Evolutionary conservation across 2,329 filamentous ascomycete genomes (phyloP).

Genomic region (Curvularia eragrostidis): DNA sequence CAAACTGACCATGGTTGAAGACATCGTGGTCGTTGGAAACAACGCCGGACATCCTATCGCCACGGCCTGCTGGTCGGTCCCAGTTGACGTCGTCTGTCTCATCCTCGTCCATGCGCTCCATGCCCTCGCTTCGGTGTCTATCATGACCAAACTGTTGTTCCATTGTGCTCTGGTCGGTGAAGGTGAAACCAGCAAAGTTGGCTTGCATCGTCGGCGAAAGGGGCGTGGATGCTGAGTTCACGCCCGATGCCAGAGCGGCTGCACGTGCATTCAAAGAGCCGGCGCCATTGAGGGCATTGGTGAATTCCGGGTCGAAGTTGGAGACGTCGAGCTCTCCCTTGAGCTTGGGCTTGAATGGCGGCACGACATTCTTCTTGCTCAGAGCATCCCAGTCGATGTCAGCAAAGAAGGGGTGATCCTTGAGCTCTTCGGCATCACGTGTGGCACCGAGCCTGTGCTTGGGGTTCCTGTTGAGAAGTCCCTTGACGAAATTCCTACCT

Average conservation of each 20-base stretch:
- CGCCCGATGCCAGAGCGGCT: constrained; percentile 79
- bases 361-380: constrained; percentile 87
- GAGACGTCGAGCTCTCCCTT: constrained; percentile 96
- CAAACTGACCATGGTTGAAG: constrained; percentile 54
- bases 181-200: constrained; percentile 98
- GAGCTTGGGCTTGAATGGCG: constrained; percentile 96
- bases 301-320: constrained; percentile 99
- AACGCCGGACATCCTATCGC: constrained; percentile 61
- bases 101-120: constrained; percentile 56
- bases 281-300: constrained; percentile 86
- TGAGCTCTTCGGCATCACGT: constrained; percentile 90
- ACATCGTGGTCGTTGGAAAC: constrained; percentile 56
- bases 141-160: constrained; percentile 73
- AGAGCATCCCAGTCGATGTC: constrained; percentile 94
- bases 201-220: constrained; percentile 95
- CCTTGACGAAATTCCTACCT: constrained; percentile 97
- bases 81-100: constrained; percentile 52
- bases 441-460: constrained; percentile 92
- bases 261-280: constrained; percentile 89
- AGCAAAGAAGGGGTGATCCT: constrained; percentile 90
- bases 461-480: constrained; percentile 93
- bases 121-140: constrained; percentile 46
- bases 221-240: constrained; percentile 85
- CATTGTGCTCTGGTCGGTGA: constrained; percentile 95
- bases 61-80: constrained; percentile 50